A percentile compares a stretch with the other conserved stretches of the same genome.
These are phyloP conservation scores for Stygiomarasmius scandens DNA, from an alignment of 1,284 basidiomycete genomes.

Conservation along the genomic window DNA sequence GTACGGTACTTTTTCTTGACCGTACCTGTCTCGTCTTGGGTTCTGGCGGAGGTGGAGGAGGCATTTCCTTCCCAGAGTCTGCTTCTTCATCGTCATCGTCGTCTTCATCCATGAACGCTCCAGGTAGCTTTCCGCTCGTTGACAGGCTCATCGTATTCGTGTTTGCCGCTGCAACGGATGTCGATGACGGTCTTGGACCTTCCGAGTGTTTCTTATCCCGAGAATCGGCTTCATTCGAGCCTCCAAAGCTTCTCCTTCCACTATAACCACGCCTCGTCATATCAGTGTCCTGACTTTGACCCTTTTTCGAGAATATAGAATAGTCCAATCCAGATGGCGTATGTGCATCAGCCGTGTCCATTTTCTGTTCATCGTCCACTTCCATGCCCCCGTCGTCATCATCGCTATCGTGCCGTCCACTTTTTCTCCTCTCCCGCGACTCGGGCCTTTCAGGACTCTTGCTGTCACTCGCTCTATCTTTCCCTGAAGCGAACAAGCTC, in stretches of 20 bases:
- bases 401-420: background rate
- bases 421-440: slow-evolving; percentile 7
- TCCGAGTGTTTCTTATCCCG: slow-evolving; percentile 13
- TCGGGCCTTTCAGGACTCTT: slow-evolving; percentile 3
- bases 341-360: slow-evolving; percentile 5
- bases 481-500: background rate
- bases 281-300: background rate
- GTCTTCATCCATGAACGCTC: slow-evolving; percentile 38
- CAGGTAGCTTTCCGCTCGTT: slow-evolving; percentile 34
- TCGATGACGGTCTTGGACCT: background rate
- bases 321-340: slow-evolving; percentile 15
- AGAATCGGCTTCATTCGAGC: background rate
- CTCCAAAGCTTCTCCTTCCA: background rate
- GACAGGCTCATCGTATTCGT: slow-evolving; percentile 20
- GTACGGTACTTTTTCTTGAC: slow-evolving; percentile 2
- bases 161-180: slow-evolving; percentile 21
- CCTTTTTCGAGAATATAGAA: slow-evolving; percentile 15
- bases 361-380: slow-evolving; percentile 12
- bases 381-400: slow-evolving; percentile 15
- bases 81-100: slow-evolving; percentile 32
- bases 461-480: background rate
- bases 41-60: slow-evolving; percentile 22
- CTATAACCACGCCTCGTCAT: background rate
- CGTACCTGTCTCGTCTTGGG: background rate
- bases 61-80: slow-evolving; percentile 17